phyloP scores from a whole-genome alignment of 2,329 filamentous ascomycete genomes.

The Epichloe aotearoae region DNA sequence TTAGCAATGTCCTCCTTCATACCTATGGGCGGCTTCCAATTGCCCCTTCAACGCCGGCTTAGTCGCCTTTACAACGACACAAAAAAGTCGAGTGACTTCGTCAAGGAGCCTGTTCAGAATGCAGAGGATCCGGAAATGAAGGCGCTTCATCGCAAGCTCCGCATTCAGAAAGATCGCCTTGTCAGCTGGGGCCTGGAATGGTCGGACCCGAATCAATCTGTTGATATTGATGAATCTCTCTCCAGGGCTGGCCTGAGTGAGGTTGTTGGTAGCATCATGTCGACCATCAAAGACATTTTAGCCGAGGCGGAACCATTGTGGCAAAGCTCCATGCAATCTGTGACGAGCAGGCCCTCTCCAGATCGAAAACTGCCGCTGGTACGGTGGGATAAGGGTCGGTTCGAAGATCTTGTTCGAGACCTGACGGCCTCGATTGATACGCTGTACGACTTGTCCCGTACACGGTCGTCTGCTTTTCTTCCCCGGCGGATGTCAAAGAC shows the following conservation, averaged over 20 bases:
- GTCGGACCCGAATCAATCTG: conserved; percentile 57
- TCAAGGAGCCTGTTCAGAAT: conserved; percentile 50
- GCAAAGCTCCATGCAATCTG: conserved; percentile 40
- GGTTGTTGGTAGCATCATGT: conserved; percentile 65
- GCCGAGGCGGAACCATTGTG: conserved; percentile 64
- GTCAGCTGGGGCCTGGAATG: conserved; percentile 72
- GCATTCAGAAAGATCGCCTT: conserved; percentile 67
- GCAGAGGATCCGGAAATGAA: conserved; percentile 56
- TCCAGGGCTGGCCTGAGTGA: conserved; percentile 65
- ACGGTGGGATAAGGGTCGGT: conserved; percentile 57
- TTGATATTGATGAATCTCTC: conserved; percentile 57
- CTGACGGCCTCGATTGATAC: conserved; percentile 69
- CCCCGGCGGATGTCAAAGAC: conserved; percentile 18
- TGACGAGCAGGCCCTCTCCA: conserved; percentile 26
- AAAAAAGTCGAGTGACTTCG: conserved; percentile 66
- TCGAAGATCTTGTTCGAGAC: conserved; percentile 62
- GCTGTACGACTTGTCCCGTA: conserved; percentile 61
- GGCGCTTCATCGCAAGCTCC: conserved; percentile 59
- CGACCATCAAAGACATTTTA: conserved; percentile 67
- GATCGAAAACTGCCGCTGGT: conserved; percentile 44
- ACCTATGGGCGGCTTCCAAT: conserved; percentile 37
- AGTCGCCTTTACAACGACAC: conserved; percentile 70
- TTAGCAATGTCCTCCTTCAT: conserved; percentile 35
- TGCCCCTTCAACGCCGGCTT: conserved; percentile 48
- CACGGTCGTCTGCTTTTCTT: conserved; percentile 36